Evolutionary conservation across 306 rosid species (phyloP).

Genomic region (Coriaria nepalensis): DNA sequence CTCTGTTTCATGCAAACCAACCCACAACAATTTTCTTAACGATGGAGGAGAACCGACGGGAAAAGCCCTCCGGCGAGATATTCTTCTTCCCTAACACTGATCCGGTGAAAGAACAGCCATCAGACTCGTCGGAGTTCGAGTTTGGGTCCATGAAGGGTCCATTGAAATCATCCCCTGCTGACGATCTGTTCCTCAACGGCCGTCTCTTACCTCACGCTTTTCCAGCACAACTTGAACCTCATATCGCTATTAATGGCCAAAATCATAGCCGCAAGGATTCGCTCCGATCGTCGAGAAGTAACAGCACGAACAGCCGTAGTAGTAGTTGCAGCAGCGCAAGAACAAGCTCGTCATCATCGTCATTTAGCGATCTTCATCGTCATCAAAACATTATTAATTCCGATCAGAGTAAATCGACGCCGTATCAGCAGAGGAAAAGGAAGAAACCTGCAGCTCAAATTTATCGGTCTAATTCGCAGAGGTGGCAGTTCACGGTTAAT

Average conservation of each 20-base stretch:
- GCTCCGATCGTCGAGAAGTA: slow-evolving; percentile 52
- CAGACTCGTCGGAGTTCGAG: slow-evolving; percentile 55
- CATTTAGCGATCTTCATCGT: slow-evolving; percentile 24
- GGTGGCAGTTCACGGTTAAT: slow-evolving; percentile 66
- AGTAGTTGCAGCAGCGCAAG: slow-evolving; percentile 69
- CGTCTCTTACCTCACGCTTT: slow-evolving; percentile 70
- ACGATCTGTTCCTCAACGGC: slow-evolving; percentile 74
- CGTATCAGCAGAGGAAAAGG: slow-evolving; percentile 12
- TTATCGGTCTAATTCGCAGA: slow-evolving; percentile 35
- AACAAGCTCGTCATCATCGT: slow-evolving; percentile 30
- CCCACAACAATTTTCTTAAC: not conserved
- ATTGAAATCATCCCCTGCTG: slow-evolving; percentile 58
- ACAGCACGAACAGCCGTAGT: slow-evolving; percentile 60
- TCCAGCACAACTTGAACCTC: slow-evolving; percentile 25
- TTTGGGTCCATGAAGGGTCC: slow-evolving; percentile 53
- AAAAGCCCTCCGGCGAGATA: slow-evolving; percentile 30
- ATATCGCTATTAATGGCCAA: not conserved
- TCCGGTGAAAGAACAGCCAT: slow-evolving; percentile 25
- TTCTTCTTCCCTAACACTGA: slow-evolving; percentile 64
- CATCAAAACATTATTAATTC: slow-evolving; percentile 6
- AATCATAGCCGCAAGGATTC: slow-evolving; percentile 42
- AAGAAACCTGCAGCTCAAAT: slow-evolving; percentile 15
- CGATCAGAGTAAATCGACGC: slow-evolving; percentile 22
- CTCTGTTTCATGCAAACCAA: slow-evolving; percentile 22
- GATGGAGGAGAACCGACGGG: slow-evolving; percentile 19